Evolutionary conservation across 2,329 filamentous ascomycete species (phyloP), one percentile per base, ranked within the genome.

Genomic region (Cucurbitaria berberidis): DNA sequence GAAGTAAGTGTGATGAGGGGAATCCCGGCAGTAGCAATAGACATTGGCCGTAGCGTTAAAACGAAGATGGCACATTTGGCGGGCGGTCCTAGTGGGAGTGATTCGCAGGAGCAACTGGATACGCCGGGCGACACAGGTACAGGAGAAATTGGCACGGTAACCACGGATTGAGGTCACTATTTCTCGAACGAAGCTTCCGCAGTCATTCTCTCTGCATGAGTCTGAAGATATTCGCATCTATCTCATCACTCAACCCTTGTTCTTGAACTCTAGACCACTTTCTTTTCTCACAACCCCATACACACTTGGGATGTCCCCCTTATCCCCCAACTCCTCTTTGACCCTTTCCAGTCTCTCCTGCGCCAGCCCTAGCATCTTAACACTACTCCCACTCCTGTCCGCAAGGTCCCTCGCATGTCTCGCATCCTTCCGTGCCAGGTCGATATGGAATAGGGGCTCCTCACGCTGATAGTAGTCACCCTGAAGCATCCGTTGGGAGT

Each of bases 401-500:
- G 90, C 92, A 53, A 96, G 67, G 48, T 77, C 79, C 70, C 86
- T 78, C 4, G 89, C 90, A 79, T 96, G 91, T 1, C 86, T 77
- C 1, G 87, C 84, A 77, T 96, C 93, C 73, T 96, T 96, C 56
- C 88, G 80, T 5, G 91, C 92, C 53, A 96, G 78, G 71, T 95
- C 88, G 0, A 93, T 89, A 3, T 86, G 86, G 73, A 96, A 96
- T 8, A 95, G 78, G n/a, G 92, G 92, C 70, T 88, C 88, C 21
- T 89, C 85, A 11, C 89, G 81, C 75, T 85, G 83, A 74, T 89
- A 86, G 70, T 96, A 96, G 64, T 91, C 89, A 0, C 91, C 91
- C 1, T 78, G 79, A 42, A 85, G 70, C 88, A 96, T 90, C 19
- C 91, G 83, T 38, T 83, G 83, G 15, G 86, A 88, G 72, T 96